Base-by-base conservation (phyloP, 2,329 filamentous ascomycete species). In the Aspergillus hortae region DNA sequence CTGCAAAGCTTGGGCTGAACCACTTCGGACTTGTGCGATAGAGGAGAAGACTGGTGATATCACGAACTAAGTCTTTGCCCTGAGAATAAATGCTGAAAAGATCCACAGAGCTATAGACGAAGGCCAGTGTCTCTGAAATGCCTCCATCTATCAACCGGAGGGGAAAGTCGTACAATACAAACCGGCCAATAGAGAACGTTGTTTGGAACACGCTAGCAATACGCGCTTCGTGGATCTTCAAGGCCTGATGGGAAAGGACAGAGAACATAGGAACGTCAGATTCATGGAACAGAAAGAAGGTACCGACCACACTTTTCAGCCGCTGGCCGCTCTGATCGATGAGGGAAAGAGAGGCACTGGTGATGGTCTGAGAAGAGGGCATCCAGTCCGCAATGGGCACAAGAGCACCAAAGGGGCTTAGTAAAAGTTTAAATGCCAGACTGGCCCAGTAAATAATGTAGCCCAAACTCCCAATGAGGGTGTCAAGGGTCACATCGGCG, bases 401-500 rank as follows among this genome's bases (percentile, higher is more conserved):
- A 44, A 73, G 42, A 33, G 62, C 53, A 25, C 60, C 59, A n/a
- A 74, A 56, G 6, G 70, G 70, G 43, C 66, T 64, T 12, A 74
- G 51, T 4, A 69, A 23, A 17, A 65, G 44, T 47, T 65, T 70
- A 56, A 65, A 61, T 5, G 69, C 54, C 33, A 73, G 58, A 48
- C 63, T 74, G 32, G 65, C 54, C 59, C 62, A 67, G 53, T 75
- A 77, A 51, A 77, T 68, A 30, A 73, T 44, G 53, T 76, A 74
- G 2, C 87, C 88, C 17, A 84, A 74, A 30, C 83, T 64, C 36
- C 89, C 80, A n/a, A 94, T 79, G 3, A 80, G 79, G 4, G 83
- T 73, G 65, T 97, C 92, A 56, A 95, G 87, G 27, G 91, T 70
- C 42, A 95, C 78, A 62, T 91, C 91, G n/a, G 88, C 88, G 38